A percentile compares a stretch with the other conserved stretches of the same genome.
phyloP scores from a whole-genome alignment of 805 yeast species.

The Hanseniaspora vineae region DNA sequence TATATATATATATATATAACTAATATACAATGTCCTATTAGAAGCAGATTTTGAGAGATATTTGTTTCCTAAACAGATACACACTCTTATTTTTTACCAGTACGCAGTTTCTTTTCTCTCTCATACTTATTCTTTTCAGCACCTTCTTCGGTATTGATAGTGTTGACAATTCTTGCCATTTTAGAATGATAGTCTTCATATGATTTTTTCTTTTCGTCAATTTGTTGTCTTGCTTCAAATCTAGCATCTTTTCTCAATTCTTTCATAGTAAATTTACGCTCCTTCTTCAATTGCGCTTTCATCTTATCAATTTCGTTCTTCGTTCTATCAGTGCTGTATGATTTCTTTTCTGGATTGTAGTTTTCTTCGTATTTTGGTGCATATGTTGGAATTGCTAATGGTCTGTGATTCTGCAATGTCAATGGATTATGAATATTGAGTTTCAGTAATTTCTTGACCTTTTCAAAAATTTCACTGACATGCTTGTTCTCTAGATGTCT shows the following conservation, averaged over 20 bases:
- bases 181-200: conserved; percentile 76
- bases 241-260: conserved; percentile 83
- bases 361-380: conserved; percentile 93
- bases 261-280: conserved; percentile 73
- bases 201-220: conserved; percentile 60
- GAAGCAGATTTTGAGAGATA: too few species aligned
- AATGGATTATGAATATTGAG: conserved; percentile 56
- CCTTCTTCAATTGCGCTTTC: conserved; percentile 78
- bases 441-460: conserved; percentile 36
- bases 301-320: conserved; percentile 77
- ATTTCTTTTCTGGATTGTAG: conserved; percentile 90
- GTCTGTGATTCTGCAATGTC: conserved; percentile 68
- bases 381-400: conserved; percentile 69
- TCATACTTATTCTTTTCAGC: conserved; percentile 89
- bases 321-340: conserved; percentile 71
- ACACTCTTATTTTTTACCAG: conserved; percentile 26
- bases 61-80: background rate
- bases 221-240: conserved; percentile 77
- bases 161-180: conserved; percentile 76
- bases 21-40: too few species aligned
- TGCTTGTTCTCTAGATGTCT: background rate
- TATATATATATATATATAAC: background rate
- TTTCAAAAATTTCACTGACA: conserved; percentile 27
- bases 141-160: conserved; percentile 89
- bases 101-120: conserved; percentile 61